phyloP scores from a whole-genome alignment of 768 basidiomycete genomes.

The Boletus edulis region DNA sequence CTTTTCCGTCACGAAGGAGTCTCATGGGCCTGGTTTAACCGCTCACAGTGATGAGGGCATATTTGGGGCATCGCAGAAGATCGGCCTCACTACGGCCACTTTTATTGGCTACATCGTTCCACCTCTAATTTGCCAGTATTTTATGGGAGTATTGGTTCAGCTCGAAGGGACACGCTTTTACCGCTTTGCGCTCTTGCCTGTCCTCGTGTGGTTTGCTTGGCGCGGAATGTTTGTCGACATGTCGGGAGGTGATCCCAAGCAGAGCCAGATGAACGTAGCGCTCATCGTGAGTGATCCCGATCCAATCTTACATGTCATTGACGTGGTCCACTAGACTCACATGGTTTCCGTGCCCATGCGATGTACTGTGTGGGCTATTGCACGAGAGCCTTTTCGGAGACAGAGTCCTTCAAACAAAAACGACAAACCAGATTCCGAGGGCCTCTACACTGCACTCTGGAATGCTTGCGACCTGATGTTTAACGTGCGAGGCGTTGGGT shows the following conservation, averaged over 20 bases:
- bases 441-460: slow-evolving; percentile 17
- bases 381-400: slow-evolving; percentile 10
- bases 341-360: slow-evolving; percentile 12
- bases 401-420: not conserved
- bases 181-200: slow-evolving; percentile 49
- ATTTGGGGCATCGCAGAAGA: slow-evolving; percentile 8
- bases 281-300: slow-evolving; percentile 15
- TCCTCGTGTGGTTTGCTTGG: slow-evolving; percentile 44
- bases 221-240: slow-evolving; percentile 32
- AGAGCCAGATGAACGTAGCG: slow-evolving; percentile 8
- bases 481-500: slow-evolving; percentile 25
- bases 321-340: slow-evolving; percentile 2
- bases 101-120: slow-evolving; percentile 39
- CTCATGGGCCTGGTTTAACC: not conserved
- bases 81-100: slow-evolving; percentile 19
- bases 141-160: slow-evolving; percentile 52
- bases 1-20: not conserved
- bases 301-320: not conserved
- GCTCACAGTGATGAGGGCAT: not conserved
- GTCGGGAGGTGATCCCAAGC: slow-evolving; percentile 19
- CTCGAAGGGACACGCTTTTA: slow-evolving; percentile 38
- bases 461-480: slow-evolving; percentile 25
- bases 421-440: not conserved
- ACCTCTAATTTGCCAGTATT: slow-evolving; percentile 43
- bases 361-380: slow-evolving; percentile 15